Evolutionary conservation across 106 monocot genomes (phyloP).

Genomic region (Phalaenopsis equestris): DNA sequence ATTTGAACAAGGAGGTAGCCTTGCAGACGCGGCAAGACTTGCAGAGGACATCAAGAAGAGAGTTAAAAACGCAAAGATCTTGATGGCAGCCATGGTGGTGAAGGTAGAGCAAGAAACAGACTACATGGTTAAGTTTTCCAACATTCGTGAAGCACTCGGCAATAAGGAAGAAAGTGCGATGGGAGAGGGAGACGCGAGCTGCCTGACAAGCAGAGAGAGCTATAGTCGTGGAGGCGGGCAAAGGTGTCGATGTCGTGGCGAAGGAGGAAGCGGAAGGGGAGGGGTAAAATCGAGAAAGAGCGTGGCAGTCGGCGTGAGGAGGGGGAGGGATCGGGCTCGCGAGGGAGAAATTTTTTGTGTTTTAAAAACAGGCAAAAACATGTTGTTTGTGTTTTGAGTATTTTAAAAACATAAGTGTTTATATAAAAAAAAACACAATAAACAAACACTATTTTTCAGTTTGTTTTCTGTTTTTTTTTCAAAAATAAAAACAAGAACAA

Average conservation of each 20-base stretch:
- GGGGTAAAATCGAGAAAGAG: slow-evolving; percentile 59
- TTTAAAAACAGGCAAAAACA: too few species aligned
- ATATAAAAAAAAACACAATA: too few species aligned
- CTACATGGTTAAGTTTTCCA: slow-evolving; percentile 69
- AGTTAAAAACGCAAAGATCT: slow-evolving; percentile 49
- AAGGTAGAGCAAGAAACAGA: slow-evolving; percentile 67
- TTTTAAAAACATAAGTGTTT: too few species aligned
- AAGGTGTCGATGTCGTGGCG: slow-evolving; percentile 47
- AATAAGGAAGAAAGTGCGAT: slow-evolving; percentile 56
- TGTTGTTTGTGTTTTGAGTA: too few species aligned
- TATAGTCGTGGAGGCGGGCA: slow-evolving; percentile 38
- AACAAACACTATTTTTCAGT: too few species aligned
- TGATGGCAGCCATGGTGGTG: slow-evolving; percentile 45
- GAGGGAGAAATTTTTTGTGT: too few species aligned
- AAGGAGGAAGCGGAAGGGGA: slow-evolving; percentile 37
- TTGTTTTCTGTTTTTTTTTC: too few species aligned
- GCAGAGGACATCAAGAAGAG: slow-evolving; percentile 70
- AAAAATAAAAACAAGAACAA: too few species aligned
- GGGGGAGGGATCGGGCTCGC: too few species aligned
- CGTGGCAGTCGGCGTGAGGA: slow-evolving; percentile 38
- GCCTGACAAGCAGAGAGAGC: slow-evolving; percentile 18
- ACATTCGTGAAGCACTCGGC: slow-evolving; percentile 46
- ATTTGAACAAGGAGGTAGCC: slow-evolving; percentile 41
- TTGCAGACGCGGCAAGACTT: slow-evolving; percentile 69
- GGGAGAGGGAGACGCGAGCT: slow-evolving; percentile 22